Evolutionary conservation across 495 filamentous ascomycete species (phyloP).

Genomic region (Ramalina intermedia): DNA sequence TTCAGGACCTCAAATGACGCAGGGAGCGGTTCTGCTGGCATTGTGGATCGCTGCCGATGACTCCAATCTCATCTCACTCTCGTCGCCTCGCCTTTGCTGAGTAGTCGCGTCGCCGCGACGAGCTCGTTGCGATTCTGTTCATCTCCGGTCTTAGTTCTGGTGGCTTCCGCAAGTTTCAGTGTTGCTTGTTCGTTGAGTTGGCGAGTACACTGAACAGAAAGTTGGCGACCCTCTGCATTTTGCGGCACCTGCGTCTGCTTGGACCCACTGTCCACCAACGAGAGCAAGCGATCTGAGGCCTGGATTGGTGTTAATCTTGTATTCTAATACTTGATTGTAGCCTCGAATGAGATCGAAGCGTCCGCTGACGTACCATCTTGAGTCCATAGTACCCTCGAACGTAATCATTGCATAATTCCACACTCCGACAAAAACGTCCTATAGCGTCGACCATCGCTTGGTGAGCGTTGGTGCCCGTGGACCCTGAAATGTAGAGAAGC

Average conservation of each 20-base stretch:
- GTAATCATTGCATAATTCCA: slow-evolving; percentile 89
- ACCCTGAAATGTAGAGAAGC: slow-evolving; percentile 53
- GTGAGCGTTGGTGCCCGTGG: slow-evolving; percentile 22
- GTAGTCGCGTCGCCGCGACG: slow-evolving; percentile 58
- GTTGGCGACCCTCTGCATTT: slow-evolving; percentile 11
- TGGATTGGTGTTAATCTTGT: slow-evolving; percentile 1
- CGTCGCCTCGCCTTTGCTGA: slow-evolving; percentile 29
- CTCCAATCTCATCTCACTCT: slow-evolving; percentile 5
- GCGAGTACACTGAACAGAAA: slow-evolving; percentile 38
- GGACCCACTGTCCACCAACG: not conserved
- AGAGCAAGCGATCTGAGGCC: slow-evolving; percentile 13
- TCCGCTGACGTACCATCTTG: slow-evolving; percentile 47
- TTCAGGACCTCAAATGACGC: no score
- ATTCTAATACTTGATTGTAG: not conserved
- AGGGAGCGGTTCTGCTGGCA: no score
- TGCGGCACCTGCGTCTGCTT: not conserved
- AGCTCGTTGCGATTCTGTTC: slow-evolving; percentile 64
- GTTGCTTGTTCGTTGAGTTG: slow-evolving; percentile 60
- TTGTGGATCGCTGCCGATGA: no score
- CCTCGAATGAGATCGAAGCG: not conserved
- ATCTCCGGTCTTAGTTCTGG: slow-evolving; percentile 47
- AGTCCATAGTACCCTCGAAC: slow-evolving; percentile 85
- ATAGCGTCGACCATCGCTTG: slow-evolving; percentile 54
- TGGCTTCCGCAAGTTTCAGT: slow-evolving; percentile 59
- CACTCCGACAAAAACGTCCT: slow-evolving; percentile 71